These are phyloP conservation scores for Phytophthora hybrid DNA, from an alignment of 352 stramenopile species.

Conservation along the genomic window DNA sequence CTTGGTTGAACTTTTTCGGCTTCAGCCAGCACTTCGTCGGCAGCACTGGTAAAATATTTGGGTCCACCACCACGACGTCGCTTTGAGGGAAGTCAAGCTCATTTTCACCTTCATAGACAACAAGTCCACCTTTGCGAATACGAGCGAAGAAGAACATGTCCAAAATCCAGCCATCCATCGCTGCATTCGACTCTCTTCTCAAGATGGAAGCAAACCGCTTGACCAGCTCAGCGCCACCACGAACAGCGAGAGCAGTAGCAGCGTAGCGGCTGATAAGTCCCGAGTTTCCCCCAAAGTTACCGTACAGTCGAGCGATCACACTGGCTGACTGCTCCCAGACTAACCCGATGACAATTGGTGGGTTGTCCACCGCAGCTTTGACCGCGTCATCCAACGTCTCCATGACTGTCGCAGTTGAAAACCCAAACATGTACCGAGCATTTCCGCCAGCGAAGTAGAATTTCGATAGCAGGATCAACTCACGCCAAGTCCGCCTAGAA, in stretches of 20 bases:
- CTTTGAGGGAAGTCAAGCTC: not conserved
- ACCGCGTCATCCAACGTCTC: not conserved
- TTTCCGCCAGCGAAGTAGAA: constrained; percentile 18
- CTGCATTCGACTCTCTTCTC: not conserved
- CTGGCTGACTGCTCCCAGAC: no score
- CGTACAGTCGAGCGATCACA: not conserved
- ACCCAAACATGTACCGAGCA: constrained; percentile 8
- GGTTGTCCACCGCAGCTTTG: no score
- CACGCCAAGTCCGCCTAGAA: constrained; percentile 7
- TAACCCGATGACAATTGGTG: no score
- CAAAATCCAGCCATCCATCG: not conserved
- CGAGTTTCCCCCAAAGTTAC: not conserved
- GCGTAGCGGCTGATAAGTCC: constrained; percentile 1
- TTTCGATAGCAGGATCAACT: constrained; percentile 11
- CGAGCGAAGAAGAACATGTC: constrained; percentile 16
- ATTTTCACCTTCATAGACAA: not conserved
- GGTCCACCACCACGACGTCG: not conserved
- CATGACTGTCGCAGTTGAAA: not conserved
- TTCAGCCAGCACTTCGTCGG: constrained; percentile 7
- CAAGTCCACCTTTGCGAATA: not conserved
- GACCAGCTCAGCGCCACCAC: not conserved
- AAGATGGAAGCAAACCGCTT: not conserved
- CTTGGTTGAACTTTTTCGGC: constrained; percentile 5
- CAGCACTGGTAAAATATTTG: not conserved
- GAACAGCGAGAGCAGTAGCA: not conserved